Evolutionary conservation across 1,139 yeast genomes (phyloP).

Genomic region (Saccharomyces hybrid): DNA sequence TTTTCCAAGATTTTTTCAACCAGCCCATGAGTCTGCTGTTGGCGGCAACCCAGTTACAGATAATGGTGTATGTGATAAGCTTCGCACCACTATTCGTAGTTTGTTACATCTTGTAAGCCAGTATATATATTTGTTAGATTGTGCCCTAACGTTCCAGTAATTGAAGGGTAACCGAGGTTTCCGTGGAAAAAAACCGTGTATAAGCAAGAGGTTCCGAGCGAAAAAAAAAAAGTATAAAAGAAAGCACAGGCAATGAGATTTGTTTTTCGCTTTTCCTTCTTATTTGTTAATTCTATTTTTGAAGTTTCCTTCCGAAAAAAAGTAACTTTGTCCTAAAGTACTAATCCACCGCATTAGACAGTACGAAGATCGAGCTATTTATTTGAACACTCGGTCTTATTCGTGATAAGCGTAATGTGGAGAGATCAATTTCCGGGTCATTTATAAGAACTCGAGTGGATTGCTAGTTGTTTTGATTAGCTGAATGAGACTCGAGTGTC

Average conservation of each 20-base stretch:
- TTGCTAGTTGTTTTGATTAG: conserved; percentile 14
- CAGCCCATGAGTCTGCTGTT: neutral
- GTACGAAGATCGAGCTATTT: conserved; percentile 33
- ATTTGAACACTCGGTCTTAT: conserved; percentile 5
- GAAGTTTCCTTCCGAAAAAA: conserved; percentile 7
- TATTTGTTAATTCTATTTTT: conserved; percentile 2
- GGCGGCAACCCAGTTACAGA: neutral
- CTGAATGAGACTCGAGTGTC: conserved; percentile 49
- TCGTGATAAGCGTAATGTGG: conserved; percentile 34
- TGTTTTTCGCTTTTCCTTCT: too few species aligned
- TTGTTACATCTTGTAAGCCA: neutral
- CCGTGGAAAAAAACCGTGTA: neutral
- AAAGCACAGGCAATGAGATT: neutral
- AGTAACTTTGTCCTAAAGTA: conserved; percentile 36
- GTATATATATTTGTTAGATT: neutral
- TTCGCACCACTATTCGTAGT: neutral
- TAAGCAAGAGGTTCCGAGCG: neutral
- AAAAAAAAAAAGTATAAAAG: neutral
- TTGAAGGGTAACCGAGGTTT: neutral
- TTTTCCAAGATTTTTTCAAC: neutral
- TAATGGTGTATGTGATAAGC: neutral
- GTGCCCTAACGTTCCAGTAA: neutral
- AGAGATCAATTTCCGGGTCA: conserved; percentile 35
- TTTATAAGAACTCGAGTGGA: conserved; percentile 55
- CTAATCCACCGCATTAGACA: conserved; percentile 38